phyloP scores from a whole-genome alignment of 768 basidiomycete genomes.

The Boletus tylopilopsis region DNA sequence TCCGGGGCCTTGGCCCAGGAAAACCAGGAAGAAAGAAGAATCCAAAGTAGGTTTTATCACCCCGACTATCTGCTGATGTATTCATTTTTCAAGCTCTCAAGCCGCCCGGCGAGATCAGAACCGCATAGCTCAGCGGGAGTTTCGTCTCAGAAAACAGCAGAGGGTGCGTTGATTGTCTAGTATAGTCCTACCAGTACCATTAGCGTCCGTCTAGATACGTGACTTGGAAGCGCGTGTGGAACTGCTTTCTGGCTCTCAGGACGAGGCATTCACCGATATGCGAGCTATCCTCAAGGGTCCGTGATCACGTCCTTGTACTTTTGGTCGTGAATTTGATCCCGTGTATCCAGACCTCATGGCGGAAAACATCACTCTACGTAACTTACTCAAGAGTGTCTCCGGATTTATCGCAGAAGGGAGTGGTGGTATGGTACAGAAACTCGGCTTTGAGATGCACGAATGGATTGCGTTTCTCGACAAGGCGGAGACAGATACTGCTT shows the following conservation, averaged over 20 bases:
- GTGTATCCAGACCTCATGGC: slow-evolving; percentile 69
- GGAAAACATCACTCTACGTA: slow-evolving; percentile 83
- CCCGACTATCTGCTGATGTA: slow-evolving; percentile 10
- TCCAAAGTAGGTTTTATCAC: slow-evolving; percentile 58
- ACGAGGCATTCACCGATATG: slow-evolving; percentile 83
- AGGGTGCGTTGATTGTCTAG: slow-evolving; percentile 42
- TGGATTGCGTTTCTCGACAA: slow-evolving; percentile 81
- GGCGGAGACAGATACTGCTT: slow-evolving; percentile 90
- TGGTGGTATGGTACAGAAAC: slow-evolving; percentile 70
- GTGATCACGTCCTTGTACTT: slow-evolving; percentile 9
- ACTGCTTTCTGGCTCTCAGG: slow-evolving; percentile 87
- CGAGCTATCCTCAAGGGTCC: slow-evolving; percentile 75
- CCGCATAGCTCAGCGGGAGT: slow-evolving; percentile 90
- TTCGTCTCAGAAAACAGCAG: slow-evolving; percentile 88
- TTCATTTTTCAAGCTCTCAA: slow-evolving; percentile 58
- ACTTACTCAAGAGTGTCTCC: slow-evolving; percentile 70
- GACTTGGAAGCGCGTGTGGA: slow-evolving; percentile 96
- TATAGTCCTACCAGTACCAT: background rate
- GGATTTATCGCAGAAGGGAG: slow-evolving; percentile 85
- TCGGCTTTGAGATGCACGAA: slow-evolving; percentile 74
- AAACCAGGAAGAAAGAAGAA: slow-evolving; percentile 81
- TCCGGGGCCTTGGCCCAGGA: slow-evolving; percentile 20
- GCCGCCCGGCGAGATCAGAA: slow-evolving; percentile 87
- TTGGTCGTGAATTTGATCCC: slow-evolving; percentile 5
- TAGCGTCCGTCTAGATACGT: slow-evolving; percentile 59